Evolutionary conservation across 805 yeast species (phyloP).

Genomic region (Lachancea lanzarotensis): DNA sequence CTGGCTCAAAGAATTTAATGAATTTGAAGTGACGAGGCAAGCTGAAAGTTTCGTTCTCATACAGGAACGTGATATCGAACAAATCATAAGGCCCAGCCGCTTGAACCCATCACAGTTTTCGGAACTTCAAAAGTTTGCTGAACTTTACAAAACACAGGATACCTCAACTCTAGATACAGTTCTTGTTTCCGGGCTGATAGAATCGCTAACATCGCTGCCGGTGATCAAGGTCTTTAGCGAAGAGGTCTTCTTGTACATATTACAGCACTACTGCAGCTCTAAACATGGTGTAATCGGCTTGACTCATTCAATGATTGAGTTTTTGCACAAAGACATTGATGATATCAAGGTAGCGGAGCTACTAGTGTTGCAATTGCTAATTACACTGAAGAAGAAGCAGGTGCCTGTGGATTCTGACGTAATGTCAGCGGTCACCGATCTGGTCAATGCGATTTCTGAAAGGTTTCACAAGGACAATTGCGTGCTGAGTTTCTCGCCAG

Average conservation of each 20-base stretch:
- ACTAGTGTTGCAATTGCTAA: constrained; percentile 12
- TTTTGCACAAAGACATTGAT: constrained; percentile 17
- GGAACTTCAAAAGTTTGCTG: constrained; percentile 7
- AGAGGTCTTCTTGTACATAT: constrained; percentile 31
- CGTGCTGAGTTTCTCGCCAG: constrained; percentile 11
- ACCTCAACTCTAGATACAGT: constrained; percentile 8
- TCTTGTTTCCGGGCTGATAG: constrained; percentile 6
- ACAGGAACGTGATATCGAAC: constrained; percentile 5
- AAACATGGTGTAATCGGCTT: constrained; percentile 10
- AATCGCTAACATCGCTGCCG: background rate
- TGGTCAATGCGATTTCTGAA: constrained; percentile 11
- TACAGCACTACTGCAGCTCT: constrained; percentile 19
- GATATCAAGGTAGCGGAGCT: constrained; percentile 17
- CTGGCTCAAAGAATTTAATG: constrained; percentile 18
- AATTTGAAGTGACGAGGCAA: background rate
- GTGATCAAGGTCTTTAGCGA: constrained; percentile 23
- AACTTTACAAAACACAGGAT: constrained; percentile 7
- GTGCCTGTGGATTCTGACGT: constrained; percentile 4
- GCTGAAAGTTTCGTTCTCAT: constrained; percentile 1
- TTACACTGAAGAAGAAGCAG: constrained; percentile 9
- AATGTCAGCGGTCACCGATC: constrained; percentile 5
- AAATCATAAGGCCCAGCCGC: constrained; percentile 12
- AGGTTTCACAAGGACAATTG: constrained; percentile 13
- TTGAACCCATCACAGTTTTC: constrained; percentile 9
- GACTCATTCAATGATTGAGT: constrained; percentile 15